Conservation (phyloP, 345 rosid genomes). For the Populus ilicifolia region DNA sequence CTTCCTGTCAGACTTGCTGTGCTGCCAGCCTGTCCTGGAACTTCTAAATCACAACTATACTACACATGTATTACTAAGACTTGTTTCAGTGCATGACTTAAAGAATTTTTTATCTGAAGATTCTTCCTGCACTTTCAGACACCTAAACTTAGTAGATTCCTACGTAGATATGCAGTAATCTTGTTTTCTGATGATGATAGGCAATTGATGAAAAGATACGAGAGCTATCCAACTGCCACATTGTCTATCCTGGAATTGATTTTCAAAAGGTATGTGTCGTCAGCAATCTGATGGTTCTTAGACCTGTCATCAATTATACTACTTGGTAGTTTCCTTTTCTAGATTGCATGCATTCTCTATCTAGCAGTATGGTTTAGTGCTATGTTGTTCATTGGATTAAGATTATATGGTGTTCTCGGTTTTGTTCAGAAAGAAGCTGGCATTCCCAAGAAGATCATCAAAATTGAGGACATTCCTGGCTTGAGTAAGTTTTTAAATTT, state of each 20-base stretch:
- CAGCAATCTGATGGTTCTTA: not conserved
- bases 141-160: not conserved
- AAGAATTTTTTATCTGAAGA: not conserved
- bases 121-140: not conserved
- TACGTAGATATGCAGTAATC: not conserved
- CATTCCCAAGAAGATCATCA: constrained; percentile 58
- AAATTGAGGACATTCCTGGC: constrained; percentile 88
- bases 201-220: constrained; percentile 95
- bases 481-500: constrained; percentile 64
- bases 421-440: constrained; percentile 80
- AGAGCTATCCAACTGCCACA: constrained; percentile 90
- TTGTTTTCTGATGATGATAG: constrained; percentile 38
- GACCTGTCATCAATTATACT: not conserved
- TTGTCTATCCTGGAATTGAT: constrained; percentile 63
- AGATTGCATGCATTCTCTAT: not conserved
- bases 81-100: not conserved
- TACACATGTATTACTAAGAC: not conserved
- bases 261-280: constrained; percentile 66
- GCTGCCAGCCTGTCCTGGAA: not conserved
- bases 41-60: not conserved
- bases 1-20: not conserved
- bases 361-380: not conserved
- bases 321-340: not conserved
- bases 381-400: constrained; percentile 1
- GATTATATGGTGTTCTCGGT: constrained; percentile 4